These are phyloP conservation scores for Schwanniomyces sp. DNA, from an alignment of 805 yeast species.

Conservation along the genomic window DNA sequence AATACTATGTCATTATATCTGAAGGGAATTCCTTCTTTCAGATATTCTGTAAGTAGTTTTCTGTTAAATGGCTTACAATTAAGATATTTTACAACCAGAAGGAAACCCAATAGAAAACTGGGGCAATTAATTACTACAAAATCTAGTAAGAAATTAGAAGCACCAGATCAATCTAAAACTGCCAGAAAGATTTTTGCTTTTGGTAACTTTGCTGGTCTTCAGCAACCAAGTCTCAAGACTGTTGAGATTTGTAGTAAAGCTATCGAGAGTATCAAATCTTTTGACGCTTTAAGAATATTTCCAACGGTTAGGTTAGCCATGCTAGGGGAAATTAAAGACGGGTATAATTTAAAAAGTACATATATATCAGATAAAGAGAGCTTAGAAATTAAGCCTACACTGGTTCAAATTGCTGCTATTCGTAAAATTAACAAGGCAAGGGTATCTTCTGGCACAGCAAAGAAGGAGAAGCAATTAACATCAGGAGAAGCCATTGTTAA, in stretches of 20 bases:
- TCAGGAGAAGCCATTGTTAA: slow-evolving; percentile 23
- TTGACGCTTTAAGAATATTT: slow-evolving; percentile 64
- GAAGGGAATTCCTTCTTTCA: not conserved
- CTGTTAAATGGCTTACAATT: not conserved
- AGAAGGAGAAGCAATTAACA: slow-evolving; percentile 3
- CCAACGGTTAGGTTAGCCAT: slow-evolving; percentile 67
- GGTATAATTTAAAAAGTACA: slow-evolving; percentile 33
- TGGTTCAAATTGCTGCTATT: slow-evolving; percentile 79
- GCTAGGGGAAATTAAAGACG: slow-evolving; percentile 48
- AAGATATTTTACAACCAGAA: not conserved
- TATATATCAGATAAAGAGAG: slow-evolving; percentile 29
- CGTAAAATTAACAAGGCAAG: slow-evolving; percentile 50
- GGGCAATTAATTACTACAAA: slow-evolving; percentile 3
- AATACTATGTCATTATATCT: not conserved
- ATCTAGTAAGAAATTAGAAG: slow-evolving; percentile 3
- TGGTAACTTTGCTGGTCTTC: slow-evolving; percentile 52
- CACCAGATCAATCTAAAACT: slow-evolving; percentile 4
- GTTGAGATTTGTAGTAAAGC: slow-evolving; percentile 27
- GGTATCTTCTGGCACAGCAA: slow-evolving; percentile 23
- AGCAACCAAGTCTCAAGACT: slow-evolving; percentile 39
- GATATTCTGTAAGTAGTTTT: slow-evolving; percentile 1
- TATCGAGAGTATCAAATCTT: slow-evolving; percentile 52
- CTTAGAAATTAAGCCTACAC: slow-evolving; percentile 57
- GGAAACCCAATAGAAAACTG: slow-evolving; percentile 1
- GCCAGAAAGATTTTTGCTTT: slow-evolving; percentile 20